A percentile compares a stretch with the other conserved stretches of the same genome.
These are phyloP conservation scores for Coix lacrymajobi DNA, from an alignment of 176 grass and related monocot species.

Conservation along the genomic window DNA sequence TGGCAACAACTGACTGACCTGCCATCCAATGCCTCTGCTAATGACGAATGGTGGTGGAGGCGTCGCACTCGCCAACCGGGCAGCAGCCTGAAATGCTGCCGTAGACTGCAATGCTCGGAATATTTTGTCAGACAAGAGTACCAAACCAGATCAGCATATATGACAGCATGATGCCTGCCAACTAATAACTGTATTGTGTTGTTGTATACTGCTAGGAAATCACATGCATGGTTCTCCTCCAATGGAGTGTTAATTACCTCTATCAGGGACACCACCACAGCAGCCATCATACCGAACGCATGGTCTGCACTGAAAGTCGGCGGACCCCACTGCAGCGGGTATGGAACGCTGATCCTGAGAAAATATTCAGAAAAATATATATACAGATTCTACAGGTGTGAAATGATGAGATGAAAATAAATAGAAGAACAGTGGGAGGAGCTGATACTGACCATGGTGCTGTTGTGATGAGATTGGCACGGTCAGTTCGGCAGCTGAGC, in stretches of 20 bases:
- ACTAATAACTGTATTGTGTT: no score
- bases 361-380: not conserved
- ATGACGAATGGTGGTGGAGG: conserved; percentile 75
- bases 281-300: conserved; percentile 87
- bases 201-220: no score
- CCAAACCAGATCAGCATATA: conserved; percentile 18
- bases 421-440: not conserved
- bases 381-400: not conserved
- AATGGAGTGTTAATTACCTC: conserved; percentile 36
- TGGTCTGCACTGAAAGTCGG: conserved; percentile 71
- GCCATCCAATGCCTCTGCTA: conserved; percentile 83
- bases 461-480: conserved; percentile 63
- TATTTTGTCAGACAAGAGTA: not conserved
- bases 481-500: conserved; percentile 65
- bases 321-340: conserved; percentile 75
- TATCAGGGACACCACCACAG: conserved; percentile 67
- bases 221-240: no score
- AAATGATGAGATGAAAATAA: not conserved
- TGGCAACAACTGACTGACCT: conserved; percentile 30
- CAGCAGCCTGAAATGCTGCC: conserved; percentile 66
- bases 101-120: conserved; percentile 47
- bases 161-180: no score
- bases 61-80: conserved; percentile 70
- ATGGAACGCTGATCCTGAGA: conserved; percentile 62
- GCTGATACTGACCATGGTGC: conserved; percentile 46